These are phyloP conservation scores for grape (Vitis vinifera) DNA, from an alignment of 164 flowering plant genomes.

Conservation along the genomic window DNA sequence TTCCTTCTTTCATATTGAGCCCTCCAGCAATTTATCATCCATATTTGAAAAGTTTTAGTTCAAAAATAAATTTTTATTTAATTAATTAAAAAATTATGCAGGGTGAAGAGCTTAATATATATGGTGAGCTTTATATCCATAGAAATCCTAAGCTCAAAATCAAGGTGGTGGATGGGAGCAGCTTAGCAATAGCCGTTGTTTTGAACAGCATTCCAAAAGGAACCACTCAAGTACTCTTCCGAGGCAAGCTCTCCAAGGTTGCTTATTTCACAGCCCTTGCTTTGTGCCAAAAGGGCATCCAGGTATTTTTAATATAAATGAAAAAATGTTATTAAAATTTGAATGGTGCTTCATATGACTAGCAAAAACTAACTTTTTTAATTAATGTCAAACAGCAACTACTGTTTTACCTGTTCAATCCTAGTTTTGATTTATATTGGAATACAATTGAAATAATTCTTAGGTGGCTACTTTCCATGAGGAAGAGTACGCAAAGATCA, in stretches of 20 bases:
- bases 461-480: conserved; percentile 30
- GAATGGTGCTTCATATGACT: neutral
- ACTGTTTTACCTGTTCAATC: neutral
- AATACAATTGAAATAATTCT: neutral
- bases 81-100: too few species aligned
- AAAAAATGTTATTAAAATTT: neutral
- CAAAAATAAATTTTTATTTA: too few species aligned
- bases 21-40: conserved; percentile 1
- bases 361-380: neutral
- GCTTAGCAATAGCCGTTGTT: too few species aligned
- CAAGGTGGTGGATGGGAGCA: too few species aligned
- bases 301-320: conserved; percentile 29
- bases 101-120: too few species aligned
- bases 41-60: too few species aligned
- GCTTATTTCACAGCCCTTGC: conserved; percentile 33
- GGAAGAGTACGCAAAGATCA: conserved; percentile 31
- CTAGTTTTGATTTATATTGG: too few species aligned
- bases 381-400: neutral
- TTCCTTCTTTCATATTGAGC: neutral
- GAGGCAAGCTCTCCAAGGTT: conserved; percentile 45
- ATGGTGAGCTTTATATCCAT: too few species aligned
- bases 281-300: conserved; percentile 47
- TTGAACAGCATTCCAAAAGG: conserved; percentile 44
- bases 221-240: conserved; percentile 48
- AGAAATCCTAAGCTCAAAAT: too few species aligned